Evolutionary conservation across 1,139 yeast species (phyloP).

Genomic region (Pichia sp.): DNA sequence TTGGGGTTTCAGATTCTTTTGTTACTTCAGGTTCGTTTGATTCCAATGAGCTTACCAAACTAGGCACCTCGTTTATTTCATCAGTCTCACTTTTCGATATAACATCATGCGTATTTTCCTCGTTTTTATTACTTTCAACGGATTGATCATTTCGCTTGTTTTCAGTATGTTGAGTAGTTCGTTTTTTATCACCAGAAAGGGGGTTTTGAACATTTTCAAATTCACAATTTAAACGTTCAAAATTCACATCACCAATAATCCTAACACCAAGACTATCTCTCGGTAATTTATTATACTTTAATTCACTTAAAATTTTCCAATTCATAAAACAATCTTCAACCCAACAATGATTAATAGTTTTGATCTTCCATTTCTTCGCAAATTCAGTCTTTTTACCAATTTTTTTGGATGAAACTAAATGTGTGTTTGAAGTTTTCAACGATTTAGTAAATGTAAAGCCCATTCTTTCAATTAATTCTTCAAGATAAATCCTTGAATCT

Average conservation of each 20-base stretch:
- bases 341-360: slow-evolving; percentile 77
- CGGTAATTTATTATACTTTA: slow-evolving; percentile 16
- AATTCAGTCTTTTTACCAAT: slow-evolving; percentile 71
- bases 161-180: neutral
- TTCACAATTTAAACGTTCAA: slow-evolving; percentile 7
- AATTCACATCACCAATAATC: slow-evolving; percentile 37
- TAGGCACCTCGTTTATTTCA: neutral
- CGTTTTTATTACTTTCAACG: too few relatives aligned
- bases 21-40: neutral
- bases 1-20: neutral
- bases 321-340: slow-evolving; percentile 56
- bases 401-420: slow-evolving; percentile 61
- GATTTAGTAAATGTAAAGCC: slow-evolving; percentile 78
- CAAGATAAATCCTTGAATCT: slow-evolving; percentile 68
- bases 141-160: neutral
- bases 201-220: too few relatives aligned
- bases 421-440: slow-evolving; percentile 56
- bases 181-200: neutral
- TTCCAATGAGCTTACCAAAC: neutral
- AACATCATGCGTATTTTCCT: neutral
- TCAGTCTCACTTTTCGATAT: neutral
- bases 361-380: slow-evolving; percentile 55
- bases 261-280: slow-evolving; percentile 36
- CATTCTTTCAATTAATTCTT: slow-evolving; percentile 53
- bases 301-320: slow-evolving; percentile 46